A percentile compares a stretch with the other conserved stretches of the same genome.
Evolutionary conservation across 306 rosid genomes (phyloP).

Genomic region (Neltuma alba): DNA sequence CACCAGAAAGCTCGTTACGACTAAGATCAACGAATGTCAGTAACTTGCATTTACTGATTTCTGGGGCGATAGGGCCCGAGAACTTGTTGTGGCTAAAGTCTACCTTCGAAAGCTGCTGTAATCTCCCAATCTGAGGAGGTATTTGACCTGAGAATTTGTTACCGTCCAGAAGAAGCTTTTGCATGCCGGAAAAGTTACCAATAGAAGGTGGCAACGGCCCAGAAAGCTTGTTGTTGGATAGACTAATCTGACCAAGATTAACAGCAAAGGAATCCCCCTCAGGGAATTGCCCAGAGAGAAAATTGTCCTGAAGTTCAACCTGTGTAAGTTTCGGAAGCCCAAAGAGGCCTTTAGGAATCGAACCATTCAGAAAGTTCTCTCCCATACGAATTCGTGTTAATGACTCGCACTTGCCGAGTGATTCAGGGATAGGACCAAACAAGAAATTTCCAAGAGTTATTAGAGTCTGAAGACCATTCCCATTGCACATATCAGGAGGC

Average conservation of each 20-base stretch:
- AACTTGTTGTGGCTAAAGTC: slow-evolving; percentile 84
- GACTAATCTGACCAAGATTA: slow-evolving; percentile 81
- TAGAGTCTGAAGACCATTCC: slow-evolving; percentile 74
- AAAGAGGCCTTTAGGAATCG: slow-evolving; percentile 84
- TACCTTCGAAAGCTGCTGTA: slow-evolving; percentile 83
- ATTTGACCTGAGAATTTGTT: slow-evolving; percentile 75
- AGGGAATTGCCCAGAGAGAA: slow-evolving; percentile 73
- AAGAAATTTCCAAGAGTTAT: slow-evolving; percentile 76
- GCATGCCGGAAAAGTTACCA: slow-evolving; percentile 89
- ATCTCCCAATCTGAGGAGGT: slow-evolving; percentile 78
- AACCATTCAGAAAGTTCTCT: slow-evolving; percentile 79
- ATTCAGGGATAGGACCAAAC: slow-evolving; percentile 87
- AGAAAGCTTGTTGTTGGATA: slow-evolving; percentile 76
- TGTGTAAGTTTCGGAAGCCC: slow-evolving; percentile 73
- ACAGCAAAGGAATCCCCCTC: slow-evolving; percentile 47
- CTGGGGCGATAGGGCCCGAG: slow-evolving; percentile 70
- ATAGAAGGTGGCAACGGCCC: slow-evolving; percentile 79
- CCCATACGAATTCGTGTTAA: slow-evolving; percentile 88
- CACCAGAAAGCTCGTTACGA: slow-evolving; percentile 73
- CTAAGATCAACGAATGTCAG: slow-evolving; percentile 87
- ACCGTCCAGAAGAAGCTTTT: slow-evolving; percentile 86
- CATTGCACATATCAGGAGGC: slow-evolving; percentile 78
- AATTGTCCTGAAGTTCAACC: slow-evolving; percentile 86
- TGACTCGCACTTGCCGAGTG: slow-evolving; percentile 75
- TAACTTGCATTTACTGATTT: slow-evolving; percentile 78